phyloP scores from a whole-genome alignment of 768 basidiomycete genomes.

The Tulasnella sp. region DNA sequence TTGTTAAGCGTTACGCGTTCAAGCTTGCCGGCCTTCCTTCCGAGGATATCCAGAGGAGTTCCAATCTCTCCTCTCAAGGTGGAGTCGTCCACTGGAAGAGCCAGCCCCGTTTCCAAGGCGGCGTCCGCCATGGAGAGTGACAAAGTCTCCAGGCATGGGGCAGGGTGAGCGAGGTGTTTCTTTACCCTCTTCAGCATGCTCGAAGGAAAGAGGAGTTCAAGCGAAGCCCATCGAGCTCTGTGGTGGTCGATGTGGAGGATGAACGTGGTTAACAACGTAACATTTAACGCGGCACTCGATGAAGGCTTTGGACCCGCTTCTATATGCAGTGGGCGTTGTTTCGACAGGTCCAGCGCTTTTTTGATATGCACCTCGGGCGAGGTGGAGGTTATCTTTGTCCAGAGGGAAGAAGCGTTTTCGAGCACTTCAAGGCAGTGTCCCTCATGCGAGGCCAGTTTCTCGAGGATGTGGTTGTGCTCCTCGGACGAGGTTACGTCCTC shows the following conservation, averaged over 20 bases:
- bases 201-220: background rate
- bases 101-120: background rate
- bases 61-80: background rate
- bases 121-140: background rate
- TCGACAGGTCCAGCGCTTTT: background rate
- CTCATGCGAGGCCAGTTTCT: background rate
- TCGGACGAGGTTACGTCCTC: background rate
- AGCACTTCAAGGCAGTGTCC: background rate
- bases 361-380: background rate
- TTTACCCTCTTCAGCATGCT: background rate
- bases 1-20: background rate
- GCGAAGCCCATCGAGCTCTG: background rate
- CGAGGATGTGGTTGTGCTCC: background rate
- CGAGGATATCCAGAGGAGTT: background rate
- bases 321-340: background rate
- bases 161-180: background rate
- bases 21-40: background rate
- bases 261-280: background rate
- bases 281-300: background rate
- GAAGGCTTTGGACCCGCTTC: background rate
- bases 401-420: background rate
- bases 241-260: background rate
- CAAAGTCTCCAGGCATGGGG: background rate
- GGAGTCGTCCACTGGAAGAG: too few species aligned
- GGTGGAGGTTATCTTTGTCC: background rate